Evolutionary conservation across 2,329 filamentous ascomycete genomes (phyloP), one percentile per base, ranked within the genome.

Genomic region (Paradendryphiella salina): DNA sequence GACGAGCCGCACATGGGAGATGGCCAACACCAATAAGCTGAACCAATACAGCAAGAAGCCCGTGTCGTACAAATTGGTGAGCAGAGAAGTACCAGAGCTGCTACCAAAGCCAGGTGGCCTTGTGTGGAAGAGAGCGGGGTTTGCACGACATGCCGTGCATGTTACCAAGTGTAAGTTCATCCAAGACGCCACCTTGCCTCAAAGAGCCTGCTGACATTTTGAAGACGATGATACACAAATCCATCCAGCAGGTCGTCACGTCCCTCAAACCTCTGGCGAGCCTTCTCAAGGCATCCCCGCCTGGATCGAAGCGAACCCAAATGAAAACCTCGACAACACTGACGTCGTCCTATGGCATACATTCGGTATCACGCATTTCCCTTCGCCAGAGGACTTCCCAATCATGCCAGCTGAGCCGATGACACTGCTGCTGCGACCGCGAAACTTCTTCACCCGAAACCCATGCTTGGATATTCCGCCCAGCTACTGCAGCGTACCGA

Each of bases 271-370:
- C 6, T 90, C 86, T 0, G 91, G 91, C 64, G 86, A 90, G 59
- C 87, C 88, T 0, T 88, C 87, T 0, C 75, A 77, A 34, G 90
- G 90, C 26, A 77, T 95, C 2, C 86, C 88, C 0, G 80, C 85
- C 60, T 93, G 89, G 90, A 87, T 94, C 60, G 76, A 78, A 14
- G 84, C 84, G 18, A 83, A 90, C 54, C 85, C 88, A 10, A 76
- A 76, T 37, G 84, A 82, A 50, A 82, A 78, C 20, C 85, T 96
- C 60, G 88, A 88, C 47, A 88, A 96, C 77, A 89, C 85, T 0
- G 89, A 96, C 69, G 77, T 96, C 23, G 91, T 96, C 1, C 82
- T 96, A 13, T 96, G 91, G 91, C 91, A 96, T 75, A 96, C 90
- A 0, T 96, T 96, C 66, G 92, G 92, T 29, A 80, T 96, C 29